phyloP scores from a whole-genome alignment of 2,329 filamentous ascomycete species.

The Clarireedia hainanense region DNA sequence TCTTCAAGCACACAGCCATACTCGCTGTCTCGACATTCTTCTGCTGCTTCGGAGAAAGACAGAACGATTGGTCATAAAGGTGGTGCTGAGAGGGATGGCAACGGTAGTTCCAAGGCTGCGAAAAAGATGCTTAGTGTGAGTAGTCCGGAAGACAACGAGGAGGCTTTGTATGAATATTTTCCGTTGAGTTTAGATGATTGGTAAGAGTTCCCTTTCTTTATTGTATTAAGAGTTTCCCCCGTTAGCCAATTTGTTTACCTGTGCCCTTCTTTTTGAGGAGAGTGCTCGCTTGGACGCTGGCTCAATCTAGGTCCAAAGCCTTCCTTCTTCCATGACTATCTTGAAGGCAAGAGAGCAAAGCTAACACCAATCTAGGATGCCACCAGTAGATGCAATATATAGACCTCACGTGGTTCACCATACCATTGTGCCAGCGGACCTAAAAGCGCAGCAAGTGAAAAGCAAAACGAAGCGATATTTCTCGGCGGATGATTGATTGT shows the following conservation, averaged over 20 bases:
- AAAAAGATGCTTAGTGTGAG: slow-evolving; percentile 31
- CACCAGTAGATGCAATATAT: slow-evolving; percentile 83
- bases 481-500: slow-evolving; percentile 44
- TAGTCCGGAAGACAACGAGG: slow-evolving; percentile 67
- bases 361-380: slow-evolving; percentile 47
- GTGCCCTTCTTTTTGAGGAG: not conserved
- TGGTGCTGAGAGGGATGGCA: slow-evolving; percentile 21
- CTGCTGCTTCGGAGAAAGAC: slow-evolving; percentile 1
- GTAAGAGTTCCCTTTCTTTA: slow-evolving; percentile 33
- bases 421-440: slow-evolving; percentile 60
- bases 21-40: not conserved
- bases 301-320: too few species aligned
- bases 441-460: slow-evolving; percentile 59
- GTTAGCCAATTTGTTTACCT: not conserved
- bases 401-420: slow-evolving; percentile 91
- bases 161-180: slow-evolving; percentile 91
- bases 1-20: slow-evolving; percentile 5
- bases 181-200: slow-evolving; percentile 85
- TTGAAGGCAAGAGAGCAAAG: not conserved
- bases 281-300: not conserved
- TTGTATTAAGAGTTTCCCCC: not conserved
- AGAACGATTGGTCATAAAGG: not conserved
- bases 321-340: too few species aligned
- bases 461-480: slow-evolving; percentile 67
- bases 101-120: slow-evolving; percentile 30